Percentiles rank a stretch among this genome's conserved stretches.
These are phyloP conservation scores for Taphrina deformans DNA, from an alignment of 1,139 yeast genomes.

Conservation along the genomic window DNA sequence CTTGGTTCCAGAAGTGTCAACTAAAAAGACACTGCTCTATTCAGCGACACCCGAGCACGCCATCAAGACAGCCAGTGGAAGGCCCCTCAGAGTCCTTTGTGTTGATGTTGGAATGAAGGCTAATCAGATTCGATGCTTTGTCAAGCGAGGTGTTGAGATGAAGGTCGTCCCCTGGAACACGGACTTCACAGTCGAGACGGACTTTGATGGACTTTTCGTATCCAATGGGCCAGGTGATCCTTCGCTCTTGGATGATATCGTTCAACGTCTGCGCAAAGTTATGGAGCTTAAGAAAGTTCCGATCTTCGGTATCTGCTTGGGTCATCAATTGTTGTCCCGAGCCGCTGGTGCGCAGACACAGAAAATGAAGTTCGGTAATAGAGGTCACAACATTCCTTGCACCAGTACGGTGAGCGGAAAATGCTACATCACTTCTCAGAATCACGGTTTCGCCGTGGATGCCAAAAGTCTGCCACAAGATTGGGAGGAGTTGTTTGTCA, in stretches of 20 bases:
- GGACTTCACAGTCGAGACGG: constrained; percentile 63
- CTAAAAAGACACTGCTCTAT: constrained; percentile 70
- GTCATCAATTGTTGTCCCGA: constrained; percentile 95
- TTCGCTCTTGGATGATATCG: constrained; percentile 69
- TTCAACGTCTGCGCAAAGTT: constrained; percentile 58
- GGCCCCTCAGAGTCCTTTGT: constrained; percentile 77
- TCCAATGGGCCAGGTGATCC: constrained; percentile 99
- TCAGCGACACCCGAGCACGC: constrained; percentile 60
- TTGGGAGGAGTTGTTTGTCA: constrained; percentile 93
- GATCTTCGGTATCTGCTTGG: constrained; percentile 69
- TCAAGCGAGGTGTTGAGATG: constrained; percentile 92
- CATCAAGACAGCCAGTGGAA: constrained; percentile 66
- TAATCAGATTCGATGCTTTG: constrained; percentile 96
- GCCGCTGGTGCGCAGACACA: constrained; percentile 92
- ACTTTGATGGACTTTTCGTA: constrained; percentile 91
- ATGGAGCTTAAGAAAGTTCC: constrained; percentile 60
- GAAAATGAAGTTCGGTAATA: constrained; percentile 96
- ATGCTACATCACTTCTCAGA: constrained; percentile 98
- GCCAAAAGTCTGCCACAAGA: constrained; percentile 64
- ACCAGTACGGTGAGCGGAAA: constrained; percentile 89
- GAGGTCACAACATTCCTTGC: constrained; percentile 99
- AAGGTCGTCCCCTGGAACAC: constrained; percentile 96
- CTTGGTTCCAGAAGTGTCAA: constrained; percentile 88
- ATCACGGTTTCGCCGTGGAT: constrained; percentile 98
- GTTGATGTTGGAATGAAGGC: constrained; percentile 97